These are phyloP conservation scores for Annona cherimola DNA, from an alignment of 164 flowering plant species.

Conservation along the genomic window DNA sequence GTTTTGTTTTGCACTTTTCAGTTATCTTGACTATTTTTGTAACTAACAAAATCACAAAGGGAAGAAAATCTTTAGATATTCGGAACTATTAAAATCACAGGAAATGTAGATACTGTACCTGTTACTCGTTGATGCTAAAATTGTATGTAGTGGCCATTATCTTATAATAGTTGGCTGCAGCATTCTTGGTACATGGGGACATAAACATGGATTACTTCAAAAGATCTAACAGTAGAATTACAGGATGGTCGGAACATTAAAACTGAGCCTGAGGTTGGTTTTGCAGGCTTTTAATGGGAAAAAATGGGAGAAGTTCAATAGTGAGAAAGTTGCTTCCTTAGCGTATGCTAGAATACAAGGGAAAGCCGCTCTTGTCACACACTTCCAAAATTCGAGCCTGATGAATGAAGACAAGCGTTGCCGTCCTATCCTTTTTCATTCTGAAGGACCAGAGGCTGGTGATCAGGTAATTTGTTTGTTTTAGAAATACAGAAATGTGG, in stretches of 20 bases:
- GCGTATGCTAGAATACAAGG: slow-evolving; percentile 99
- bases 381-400: slow-evolving; percentile 94
- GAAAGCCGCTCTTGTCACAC: slow-evolving; percentile 77
- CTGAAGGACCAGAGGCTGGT: slow-evolving; percentile 55
- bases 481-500: not conserved
- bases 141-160: too few species aligned
- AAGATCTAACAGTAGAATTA: not conserved
- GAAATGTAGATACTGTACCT: too few species aligned
- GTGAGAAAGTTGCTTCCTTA: slow-evolving; percentile 94
- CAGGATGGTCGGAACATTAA: not conserved
- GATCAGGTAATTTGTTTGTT: slow-evolving; percentile 47
- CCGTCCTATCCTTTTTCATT: slow-evolving; percentile 84
- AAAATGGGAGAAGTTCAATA: slow-evolving; percentile 98
- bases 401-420: slow-evolving; percentile 99
- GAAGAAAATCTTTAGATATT: too few species aligned
- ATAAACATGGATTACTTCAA: not conserved
- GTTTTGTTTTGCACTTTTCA: slow-evolving; percentile 22
- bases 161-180: too few species aligned
- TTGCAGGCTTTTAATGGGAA: slow-evolving; percentile 88
- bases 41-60: too few species aligned
- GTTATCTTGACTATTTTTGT: not conserved
- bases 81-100: too few species aligned
- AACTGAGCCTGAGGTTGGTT: slow-evolving; percentile 1
- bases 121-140: too few species aligned
- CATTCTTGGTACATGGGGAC: not conserved